These are phyloP conservation scores for Aspergillus hiratsukae DNA, from an alignment of 2,329 filamentous ascomycete species.

Conservation along the genomic window DNA sequence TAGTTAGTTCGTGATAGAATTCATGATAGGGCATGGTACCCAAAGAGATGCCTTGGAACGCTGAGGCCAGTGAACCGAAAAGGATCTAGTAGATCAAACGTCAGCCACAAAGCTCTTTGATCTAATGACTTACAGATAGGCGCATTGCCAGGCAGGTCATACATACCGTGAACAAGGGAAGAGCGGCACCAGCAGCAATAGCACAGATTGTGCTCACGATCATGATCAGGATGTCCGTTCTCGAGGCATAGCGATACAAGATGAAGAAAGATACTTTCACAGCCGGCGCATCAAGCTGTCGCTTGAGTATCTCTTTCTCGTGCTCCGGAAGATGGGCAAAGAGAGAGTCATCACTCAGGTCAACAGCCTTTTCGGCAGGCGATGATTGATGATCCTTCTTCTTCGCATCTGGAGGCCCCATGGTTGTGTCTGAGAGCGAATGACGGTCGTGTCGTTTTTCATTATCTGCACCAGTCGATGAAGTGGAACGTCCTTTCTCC, in stretches of 20 bases:
- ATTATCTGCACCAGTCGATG: conserved; percentile 6
- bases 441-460: conserved; percentile 13
- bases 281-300: conserved; percentile 62
- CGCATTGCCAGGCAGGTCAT: not conserved
- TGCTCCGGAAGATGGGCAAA: conserved; percentile 60
- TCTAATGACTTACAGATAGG: not conserved
- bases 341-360: conserved; percentile 46
- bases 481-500: conserved; percentile 1
- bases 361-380: conserved; percentile 4
- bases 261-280: conserved; percentile 61
- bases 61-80: conserved; percentile 70
- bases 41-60: conserved; percentile 63
- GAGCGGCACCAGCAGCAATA: conserved; percentile 67
- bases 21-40: conserved; percentile 44
- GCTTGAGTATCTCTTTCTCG: conserved; percentile 63
- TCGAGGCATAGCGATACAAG: conserved; percentile 67
- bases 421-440: conserved; percentile 22
- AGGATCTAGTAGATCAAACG: conserved; percentile 43
- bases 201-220: conserved; percentile 58
- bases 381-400: conserved; percentile 13
- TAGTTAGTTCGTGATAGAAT: conserved; percentile 58
- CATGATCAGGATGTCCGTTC: conserved; percentile 61
- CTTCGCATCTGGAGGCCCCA: conserved; percentile 12
- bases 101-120: conserved; percentile 4
- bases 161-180: conserved; percentile 72